Conservation (phyloP, 352 stramenopile genomes). For the Phytophthora europaea region DNA sequence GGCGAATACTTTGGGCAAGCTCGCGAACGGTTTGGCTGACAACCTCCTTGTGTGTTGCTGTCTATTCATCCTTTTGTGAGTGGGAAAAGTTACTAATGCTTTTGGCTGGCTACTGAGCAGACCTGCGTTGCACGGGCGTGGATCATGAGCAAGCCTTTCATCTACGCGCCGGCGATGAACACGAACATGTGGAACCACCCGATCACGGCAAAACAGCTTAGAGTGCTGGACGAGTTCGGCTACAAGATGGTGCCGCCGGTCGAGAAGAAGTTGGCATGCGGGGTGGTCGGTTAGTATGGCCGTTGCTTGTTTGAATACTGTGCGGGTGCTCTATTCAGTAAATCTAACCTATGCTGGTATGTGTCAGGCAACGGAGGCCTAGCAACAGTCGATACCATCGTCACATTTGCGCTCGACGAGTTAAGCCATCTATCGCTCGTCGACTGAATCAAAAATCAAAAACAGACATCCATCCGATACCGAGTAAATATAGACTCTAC, state of each 20-base stretch:
- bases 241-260: slow-evolving; percentile 91
- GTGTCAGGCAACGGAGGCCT: slow-evolving; percentile 69
- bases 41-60: slow-evolving; percentile 90
- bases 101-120: slow-evolving; percentile 34
- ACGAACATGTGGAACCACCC: slow-evolving; percentile 98
- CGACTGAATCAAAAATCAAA: slow-evolving; percentile 25
- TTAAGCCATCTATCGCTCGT: slow-evolving; percentile 28
- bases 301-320: slow-evolving; percentile 6
- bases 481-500: slow-evolving; percentile 28
- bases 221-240: slow-evolving; percentile 62
- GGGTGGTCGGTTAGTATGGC: slow-evolving; percentile 85
- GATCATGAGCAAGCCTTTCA: slow-evolving; percentile 93
- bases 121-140: slow-evolving; percentile 94
- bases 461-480: slow-evolving; percentile 23
- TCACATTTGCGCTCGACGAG: slow-evolving; percentile 40
- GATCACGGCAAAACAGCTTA: slow-evolving; percentile 87
- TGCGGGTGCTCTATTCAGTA: slow-evolving; percentile 30
- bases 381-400: slow-evolving; percentile 72
- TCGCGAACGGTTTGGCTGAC: slow-evolving; percentile 95
- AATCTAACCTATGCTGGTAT: slow-evolving; percentile 16
- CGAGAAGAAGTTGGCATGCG: slow-evolving; percentile 95
- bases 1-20: slow-evolving; percentile 92
- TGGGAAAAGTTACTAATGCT: slow-evolving; percentile 1
- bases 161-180: slow-evolving; percentile 98
- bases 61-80: not conserved